These are phyloP conservation scores for Lipomyces starkeyi DNA, from an alignment of 805 yeast genomes.

Conservation along the genomic window DNA sequence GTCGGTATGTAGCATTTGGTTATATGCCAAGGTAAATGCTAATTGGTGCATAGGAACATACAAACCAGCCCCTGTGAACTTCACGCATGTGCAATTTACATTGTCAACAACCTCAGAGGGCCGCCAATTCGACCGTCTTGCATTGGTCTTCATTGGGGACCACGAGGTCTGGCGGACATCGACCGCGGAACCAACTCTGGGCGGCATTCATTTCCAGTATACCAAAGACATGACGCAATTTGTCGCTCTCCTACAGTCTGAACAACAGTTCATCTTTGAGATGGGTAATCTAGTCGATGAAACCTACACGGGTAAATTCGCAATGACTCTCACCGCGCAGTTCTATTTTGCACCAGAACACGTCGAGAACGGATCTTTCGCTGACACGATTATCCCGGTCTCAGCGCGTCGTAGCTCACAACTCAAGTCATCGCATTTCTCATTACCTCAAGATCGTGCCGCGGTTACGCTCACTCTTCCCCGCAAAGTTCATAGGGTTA, in stretches of 20 bases:
- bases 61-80: constrained; percentile 44
- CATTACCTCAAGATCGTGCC: constrained; percentile 49
- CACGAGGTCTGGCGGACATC: constrained; percentile 82
- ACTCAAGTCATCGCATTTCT: constrained; percentile 41
- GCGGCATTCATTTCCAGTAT: constrained; percentile 55
- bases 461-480: constrained; percentile 59
- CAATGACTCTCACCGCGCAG: constrained; percentile 56
- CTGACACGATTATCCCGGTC: constrained; percentile 27
- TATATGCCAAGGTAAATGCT: background rate
- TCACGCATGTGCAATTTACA: constrained; percentile 48
- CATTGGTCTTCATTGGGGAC: constrained; percentile 52
- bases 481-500: constrained; percentile 63
- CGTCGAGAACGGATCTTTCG: constrained; percentile 3
- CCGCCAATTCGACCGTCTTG: constrained; percentile 49
- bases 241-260: constrained; percentile 54
- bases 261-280: constrained; percentile 57
- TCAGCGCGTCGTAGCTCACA: constrained; percentile 19
- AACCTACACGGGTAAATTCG: constrained; percentile 65
- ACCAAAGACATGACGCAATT: constrained; percentile 71
- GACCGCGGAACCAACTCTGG: constrained; percentile 76
- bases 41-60: constrained; percentile 41
- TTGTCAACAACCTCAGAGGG: constrained; percentile 46
- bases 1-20: constrained; percentile 22
- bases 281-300: constrained; percentile 64
- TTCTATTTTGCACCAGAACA: constrained; percentile 50